Evolutionary conservation across 2,329 filamentous ascomycete genomes (phyloP).

Genomic region (Neophaeococcomyces mojaviensis): DNA sequence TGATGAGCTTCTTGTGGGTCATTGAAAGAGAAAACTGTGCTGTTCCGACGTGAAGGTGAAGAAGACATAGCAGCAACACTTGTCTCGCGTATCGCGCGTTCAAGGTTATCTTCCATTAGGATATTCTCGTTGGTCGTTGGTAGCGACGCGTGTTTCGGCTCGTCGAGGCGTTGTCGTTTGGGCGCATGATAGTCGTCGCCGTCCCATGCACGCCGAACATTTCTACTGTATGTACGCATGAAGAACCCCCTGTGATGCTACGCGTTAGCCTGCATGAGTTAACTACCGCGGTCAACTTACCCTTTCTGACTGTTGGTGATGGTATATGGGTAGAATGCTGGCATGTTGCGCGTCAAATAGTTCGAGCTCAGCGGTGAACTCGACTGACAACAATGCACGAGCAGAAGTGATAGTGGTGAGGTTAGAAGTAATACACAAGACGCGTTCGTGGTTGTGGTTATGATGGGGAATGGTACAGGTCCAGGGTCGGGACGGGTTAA

Average conservation of each 20-base stretch:
- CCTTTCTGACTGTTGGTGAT: constrained; percentile 46
- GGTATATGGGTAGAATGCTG: constrained; percentile 35
- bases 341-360: constrained; percentile 21
- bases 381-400: constrained; percentile 1
- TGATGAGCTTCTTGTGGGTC: not conserved
- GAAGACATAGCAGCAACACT: constrained; percentile 37
- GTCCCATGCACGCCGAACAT: constrained; percentile 41
- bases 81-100: constrained; percentile 42
- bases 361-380: not conserved
- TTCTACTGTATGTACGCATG: constrained; percentile 43
- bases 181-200: constrained; percentile 35
- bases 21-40: constrained; percentile 28
- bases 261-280: constrained; percentile 12
- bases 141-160: constrained; percentile 20
- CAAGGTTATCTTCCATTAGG: constrained; percentile 36
- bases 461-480: constrained; percentile 5
- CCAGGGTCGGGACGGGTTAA: constrained; percentile 7
- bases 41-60: constrained; percentile 41
- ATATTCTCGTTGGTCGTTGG: constrained; percentile 10
- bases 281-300: constrained; percentile 24
- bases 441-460: not conserved
- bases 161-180: constrained; percentile 39
- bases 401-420: not conserved
- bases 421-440: not conserved
- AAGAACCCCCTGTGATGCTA: constrained; percentile 36